Evolutionary conservation across 768 basidiomycete genomes (phyloP).

Genomic region (Tulasnella sp.): DNA sequence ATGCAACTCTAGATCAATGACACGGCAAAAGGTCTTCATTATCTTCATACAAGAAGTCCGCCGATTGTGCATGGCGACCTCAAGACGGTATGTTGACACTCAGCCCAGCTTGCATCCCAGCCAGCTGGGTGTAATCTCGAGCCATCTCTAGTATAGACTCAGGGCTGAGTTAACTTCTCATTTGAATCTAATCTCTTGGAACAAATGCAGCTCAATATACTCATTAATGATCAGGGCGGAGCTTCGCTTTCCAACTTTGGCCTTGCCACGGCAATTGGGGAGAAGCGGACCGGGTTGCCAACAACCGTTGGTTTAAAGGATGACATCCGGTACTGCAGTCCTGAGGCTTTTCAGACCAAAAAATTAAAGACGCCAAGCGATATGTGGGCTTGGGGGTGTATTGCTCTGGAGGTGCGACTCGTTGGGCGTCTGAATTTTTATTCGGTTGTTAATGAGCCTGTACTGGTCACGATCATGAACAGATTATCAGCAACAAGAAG

Average conservation of each 20-base stretch:
- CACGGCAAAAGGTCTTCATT: neutral
- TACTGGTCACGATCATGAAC: neutral
- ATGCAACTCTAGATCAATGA: neutral
- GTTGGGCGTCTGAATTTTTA: neutral
- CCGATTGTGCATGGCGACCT: neutral
- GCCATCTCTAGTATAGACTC: neutral
- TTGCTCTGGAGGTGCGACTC: neutral
- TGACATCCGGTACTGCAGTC: neutral
- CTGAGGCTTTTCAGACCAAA: neutral
- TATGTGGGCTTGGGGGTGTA: slow-evolving; percentile 14
- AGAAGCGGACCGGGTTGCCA: neutral
- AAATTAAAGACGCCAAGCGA: neutral
- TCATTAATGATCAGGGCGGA: neutral
- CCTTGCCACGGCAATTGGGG: neutral
- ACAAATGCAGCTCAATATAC: neutral
- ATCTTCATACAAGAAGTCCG: slow-evolving; percentile 8
- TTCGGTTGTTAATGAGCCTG: neutral
- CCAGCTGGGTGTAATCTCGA: neutral
- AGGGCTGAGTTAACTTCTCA: too few relatives aligned
- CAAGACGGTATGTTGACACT: neutral
- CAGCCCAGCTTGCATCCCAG: neutral
- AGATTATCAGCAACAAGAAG: neutral
- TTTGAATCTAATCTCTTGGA: neutral
- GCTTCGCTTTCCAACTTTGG: neutral
- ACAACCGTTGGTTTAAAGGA: neutral